A percentile compares a stretch with the other conserved stretches of the same genome.
Conservation (phyloP, 139 green algal genomes). For the Yamagishiella unicocca region DNA sequence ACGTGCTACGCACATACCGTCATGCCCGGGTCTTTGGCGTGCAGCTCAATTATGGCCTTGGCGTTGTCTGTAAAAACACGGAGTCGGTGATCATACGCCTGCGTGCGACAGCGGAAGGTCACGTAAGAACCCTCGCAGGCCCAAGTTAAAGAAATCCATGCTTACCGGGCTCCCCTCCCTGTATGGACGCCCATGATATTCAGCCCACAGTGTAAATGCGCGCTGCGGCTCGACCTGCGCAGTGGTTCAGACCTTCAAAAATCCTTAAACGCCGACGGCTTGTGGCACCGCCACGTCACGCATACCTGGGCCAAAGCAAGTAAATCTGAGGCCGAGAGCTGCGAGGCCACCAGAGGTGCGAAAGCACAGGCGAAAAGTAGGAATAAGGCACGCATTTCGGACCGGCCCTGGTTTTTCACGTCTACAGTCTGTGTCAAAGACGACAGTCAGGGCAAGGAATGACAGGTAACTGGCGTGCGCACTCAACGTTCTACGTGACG, state of each 20-base stretch:
- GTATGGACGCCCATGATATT: background rate
- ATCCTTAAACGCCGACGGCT: too few species aligned
- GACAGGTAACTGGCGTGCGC: too few species aligned
- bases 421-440: too few species aligned
- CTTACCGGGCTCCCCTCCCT: background rate
- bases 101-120: background rate
- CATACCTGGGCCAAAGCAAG: conserved; percentile 5
- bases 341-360: background rate
- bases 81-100: conserved; percentile 5
- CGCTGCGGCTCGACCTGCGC: background rate
- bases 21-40: background rate
- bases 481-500: too few species aligned
- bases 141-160: too few species aligned
- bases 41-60: background rate
- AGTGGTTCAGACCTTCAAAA: too few species aligned
- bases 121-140: too few species aligned
- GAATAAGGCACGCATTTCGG: background rate
- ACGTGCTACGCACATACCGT: conserved; percentile 10
- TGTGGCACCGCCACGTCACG: too few species aligned
- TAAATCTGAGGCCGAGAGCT: background rate
- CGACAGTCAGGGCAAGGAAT: too few species aligned
- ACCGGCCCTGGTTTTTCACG: background rate
- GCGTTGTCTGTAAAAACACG: conserved; percentile 12
- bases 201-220: background rate
- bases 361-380: background rate